These are phyloP conservation scores for Heracleum sosnowskyi DNA, from an alignment of 129 eudicot genomes.

Conservation along the genomic window DNA sequence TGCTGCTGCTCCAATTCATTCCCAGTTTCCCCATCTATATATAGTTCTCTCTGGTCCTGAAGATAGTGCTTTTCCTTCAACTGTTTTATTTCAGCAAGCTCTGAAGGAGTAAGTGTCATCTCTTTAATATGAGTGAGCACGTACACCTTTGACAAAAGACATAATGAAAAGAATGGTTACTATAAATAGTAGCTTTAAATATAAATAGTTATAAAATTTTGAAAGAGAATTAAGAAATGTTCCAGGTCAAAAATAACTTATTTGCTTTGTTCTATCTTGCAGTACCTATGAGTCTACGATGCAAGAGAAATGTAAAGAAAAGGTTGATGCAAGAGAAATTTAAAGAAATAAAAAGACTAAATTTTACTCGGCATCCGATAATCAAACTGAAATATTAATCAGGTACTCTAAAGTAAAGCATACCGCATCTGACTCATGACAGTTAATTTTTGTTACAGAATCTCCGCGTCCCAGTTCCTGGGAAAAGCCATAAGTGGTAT, in stretches of 20 bases:
- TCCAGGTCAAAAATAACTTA: background rate
- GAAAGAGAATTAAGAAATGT: background rate
- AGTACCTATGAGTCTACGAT: background rate
- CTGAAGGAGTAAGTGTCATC: conserved; percentile 12
- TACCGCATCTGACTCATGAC: background rate
- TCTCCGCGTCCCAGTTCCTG: conserved; percentile 5
- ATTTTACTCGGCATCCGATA: background rate
- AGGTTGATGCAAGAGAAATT: background rate
- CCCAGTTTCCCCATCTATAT: background rate
- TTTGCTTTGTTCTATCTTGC: background rate
- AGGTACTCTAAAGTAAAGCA: background rate
- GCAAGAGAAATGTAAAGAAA: background rate
- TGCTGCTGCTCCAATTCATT: background rate
- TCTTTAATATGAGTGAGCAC: conserved; percentile 52
- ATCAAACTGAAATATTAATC: background rate
- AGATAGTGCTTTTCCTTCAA: conserved; percentile 32
- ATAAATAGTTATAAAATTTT: background rate
- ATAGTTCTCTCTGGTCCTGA: conserved; percentile 49
- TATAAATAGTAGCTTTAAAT: background rate
- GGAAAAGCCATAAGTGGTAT: background rate
- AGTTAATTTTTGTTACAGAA: background rate
- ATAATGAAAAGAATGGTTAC: background rate
- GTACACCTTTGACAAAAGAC: conserved; percentile 37
- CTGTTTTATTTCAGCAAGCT: conserved; percentile 9
- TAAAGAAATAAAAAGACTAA: background rate